Conservation (phyloP, 352 stramenopile genomes). For the Peronospora destructor region DNA sequence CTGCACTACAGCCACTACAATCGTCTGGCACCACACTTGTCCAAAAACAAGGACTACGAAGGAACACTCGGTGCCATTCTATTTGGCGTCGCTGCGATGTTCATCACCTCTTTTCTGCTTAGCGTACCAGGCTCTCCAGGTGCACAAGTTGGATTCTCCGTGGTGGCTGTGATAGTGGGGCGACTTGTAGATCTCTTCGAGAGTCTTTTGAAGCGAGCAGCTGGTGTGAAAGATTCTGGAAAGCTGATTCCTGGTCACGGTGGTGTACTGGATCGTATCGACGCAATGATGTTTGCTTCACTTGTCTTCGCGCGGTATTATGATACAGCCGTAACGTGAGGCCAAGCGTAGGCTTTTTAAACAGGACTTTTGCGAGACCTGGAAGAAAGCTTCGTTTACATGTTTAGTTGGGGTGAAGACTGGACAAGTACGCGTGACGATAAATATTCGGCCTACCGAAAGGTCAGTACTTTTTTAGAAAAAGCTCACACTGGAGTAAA, state of each 20-base stretch:
- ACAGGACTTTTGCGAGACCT: conserved; percentile 18
- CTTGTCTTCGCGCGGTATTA: conserved; percentile 66
- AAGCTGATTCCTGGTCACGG: conserved; percentile 94
- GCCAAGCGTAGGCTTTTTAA: conserved; percentile 22
- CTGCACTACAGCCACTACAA: conserved; percentile 83
- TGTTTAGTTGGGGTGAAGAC: conserved; percentile 2
- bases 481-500: too few relatives aligned
- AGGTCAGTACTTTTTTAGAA: too few relatives aligned
- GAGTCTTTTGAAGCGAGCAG: conserved; percentile 93
- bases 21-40: conserved; percentile 81
- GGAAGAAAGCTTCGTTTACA: conserved; percentile 3
- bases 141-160: conserved; percentile 73
- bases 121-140: conserved; percentile 67
- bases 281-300: conserved; percentile 91
- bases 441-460: too few relatives aligned
- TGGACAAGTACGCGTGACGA: neutral
- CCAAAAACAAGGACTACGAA: conserved; percentile 95
- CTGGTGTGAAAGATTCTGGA: conserved; percentile 92
- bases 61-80: conserved; percentile 86
- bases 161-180: conserved; percentile 89
- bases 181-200: conserved; percentile 93
- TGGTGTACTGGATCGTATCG: conserved; percentile 92
- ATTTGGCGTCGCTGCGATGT: conserved; percentile 81
- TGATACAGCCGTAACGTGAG: conserved; percentile 36
- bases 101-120: conserved; percentile 69